Conservation (phyloP, 2,329 filamentous ascomycete species). For the Pseudogymnoascus sp. region DNA sequence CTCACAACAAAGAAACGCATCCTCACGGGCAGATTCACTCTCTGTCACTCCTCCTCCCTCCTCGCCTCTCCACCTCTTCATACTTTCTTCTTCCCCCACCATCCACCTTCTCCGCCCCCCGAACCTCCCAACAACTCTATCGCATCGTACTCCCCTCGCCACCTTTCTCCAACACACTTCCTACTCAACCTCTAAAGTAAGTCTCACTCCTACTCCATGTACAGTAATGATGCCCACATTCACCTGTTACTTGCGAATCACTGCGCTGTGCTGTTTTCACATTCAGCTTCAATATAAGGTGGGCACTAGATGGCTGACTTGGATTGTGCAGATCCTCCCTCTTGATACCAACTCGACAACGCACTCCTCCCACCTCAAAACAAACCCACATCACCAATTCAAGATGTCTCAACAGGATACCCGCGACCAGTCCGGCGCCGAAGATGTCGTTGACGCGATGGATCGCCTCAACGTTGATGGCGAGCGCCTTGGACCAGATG, state of each 20-base stretch:
- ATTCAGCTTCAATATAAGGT: background rate
- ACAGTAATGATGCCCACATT: background rate
- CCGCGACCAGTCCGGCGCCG: slow-evolving; percentile 26
- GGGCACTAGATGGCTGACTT: background rate
- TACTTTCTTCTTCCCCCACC: slow-evolving; percentile 14
- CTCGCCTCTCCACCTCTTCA: slow-evolving; percentile 10
- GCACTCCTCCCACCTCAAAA: background rate
- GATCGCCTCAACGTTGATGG: slow-evolving; percentile 55
- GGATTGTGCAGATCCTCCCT: background rate
- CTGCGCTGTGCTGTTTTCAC: background rate
- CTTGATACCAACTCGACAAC: background rate
- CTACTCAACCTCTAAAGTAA: background rate
- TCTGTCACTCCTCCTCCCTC: slow-evolving; percentile 12
- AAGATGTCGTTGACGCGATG: slow-evolving; percentile 51
- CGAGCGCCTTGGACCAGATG: slow-evolving; percentile 56
- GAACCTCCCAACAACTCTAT: slow-evolving; percentile 11
- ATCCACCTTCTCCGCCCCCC: slow-evolving; percentile 9
- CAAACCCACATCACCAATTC: slow-evolving; percentile 3
- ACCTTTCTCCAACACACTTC: slow-evolving; percentile 10
- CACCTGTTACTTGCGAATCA: background rate
- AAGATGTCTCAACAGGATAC: slow-evolving; percentile 27
- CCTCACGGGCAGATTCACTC: slow-evolving; percentile 16
- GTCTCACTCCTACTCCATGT: background rate
- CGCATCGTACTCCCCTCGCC: slow-evolving; percentile 13
- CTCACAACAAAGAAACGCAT: slow-evolving; percentile 14